These are phyloP conservation scores for Phylloporus sp. DNA, from an alignment of 1,284 basidiomycete genomes.

Conservation along the genomic window DNA sequence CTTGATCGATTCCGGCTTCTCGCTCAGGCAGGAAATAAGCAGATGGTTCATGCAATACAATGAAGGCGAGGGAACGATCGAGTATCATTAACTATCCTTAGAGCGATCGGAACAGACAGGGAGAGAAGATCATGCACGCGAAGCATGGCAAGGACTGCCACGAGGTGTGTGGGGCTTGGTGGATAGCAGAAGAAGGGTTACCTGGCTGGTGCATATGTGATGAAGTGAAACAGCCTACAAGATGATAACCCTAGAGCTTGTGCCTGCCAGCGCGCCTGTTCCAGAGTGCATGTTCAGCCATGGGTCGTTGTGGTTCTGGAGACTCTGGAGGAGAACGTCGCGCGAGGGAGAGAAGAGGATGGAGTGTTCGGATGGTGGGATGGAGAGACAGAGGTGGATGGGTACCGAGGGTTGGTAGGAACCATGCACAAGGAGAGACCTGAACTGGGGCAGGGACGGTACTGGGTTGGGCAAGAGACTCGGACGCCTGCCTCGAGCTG, in stretches of 20 bases:
- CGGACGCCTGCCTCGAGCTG: slow-evolving; percentile 20
- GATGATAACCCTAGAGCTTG: slow-evolving; percentile 58
- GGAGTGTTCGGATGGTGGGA: slow-evolving; percentile 45
- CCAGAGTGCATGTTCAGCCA: slow-evolving; percentile 60
- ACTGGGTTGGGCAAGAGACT: slow-evolving; percentile 32
- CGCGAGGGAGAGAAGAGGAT: slow-evolving; percentile 64
- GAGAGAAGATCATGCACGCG: slow-evolving; percentile 43
- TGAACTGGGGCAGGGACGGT: slow-evolving; percentile 53
- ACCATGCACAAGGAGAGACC: slow-evolving; percentile 60
- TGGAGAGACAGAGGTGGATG: slow-evolving; percentile 63
- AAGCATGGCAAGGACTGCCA: slow-evolving; percentile 62
- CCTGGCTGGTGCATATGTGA: slow-evolving; percentile 12
- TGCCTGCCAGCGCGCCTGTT: slow-evolving; percentile 48
- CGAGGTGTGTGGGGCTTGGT: slow-evolving; percentile 64
- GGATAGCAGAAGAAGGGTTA: slow-evolving; percentile 62
- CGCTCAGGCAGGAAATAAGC: slow-evolving; percentile 56
- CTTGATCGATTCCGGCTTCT: slow-evolving; percentile 79
- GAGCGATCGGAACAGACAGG: slow-evolving; percentile 28
- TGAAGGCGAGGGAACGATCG: slow-evolving; percentile 54
- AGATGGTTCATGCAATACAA: slow-evolving; percentile 73
- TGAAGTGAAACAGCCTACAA: slow-evolving; percentile 54
- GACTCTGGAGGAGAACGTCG: slow-evolving; percentile 46
- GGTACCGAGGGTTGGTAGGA: slow-evolving; percentile 62
- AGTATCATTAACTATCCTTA: slow-evolving; percentile 55
- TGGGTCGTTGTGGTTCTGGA: slow-evolving; percentile 61